A percentile compares a stretch with the other conserved stretches of the same genome.
Conservation (phyloP, 2,329 filamentous ascomycete genomes). For the Fusarium sp. region DNA sequence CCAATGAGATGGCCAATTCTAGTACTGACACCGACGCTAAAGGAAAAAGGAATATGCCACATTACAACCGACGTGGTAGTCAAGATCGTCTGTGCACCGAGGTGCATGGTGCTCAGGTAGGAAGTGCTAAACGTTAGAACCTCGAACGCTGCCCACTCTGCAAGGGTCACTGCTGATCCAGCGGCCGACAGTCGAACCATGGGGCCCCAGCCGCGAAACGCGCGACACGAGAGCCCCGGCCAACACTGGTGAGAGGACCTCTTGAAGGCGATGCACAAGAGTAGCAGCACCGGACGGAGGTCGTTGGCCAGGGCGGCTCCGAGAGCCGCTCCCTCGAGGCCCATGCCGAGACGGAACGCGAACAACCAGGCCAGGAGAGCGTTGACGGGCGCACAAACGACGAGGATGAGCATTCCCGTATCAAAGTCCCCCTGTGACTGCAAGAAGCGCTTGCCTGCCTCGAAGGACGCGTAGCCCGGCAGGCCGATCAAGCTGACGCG, state of each 20-base stretch:
- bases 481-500: constrained; percentile 59
- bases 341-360: constrained; percentile 54
- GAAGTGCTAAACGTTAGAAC: constrained; percentile 57
- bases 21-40: constrained; percentile 49
- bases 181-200: constrained; percentile 53
- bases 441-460: constrained; percentile 64
- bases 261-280: constrained; percentile 57
- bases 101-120: constrained; percentile 55
- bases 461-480: constrained; percentile 64
- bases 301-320: constrained; percentile 61
- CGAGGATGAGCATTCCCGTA: constrained; percentile 57
- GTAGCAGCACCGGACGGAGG: constrained; percentile 58
- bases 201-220: constrained; percentile 52
- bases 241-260: constrained; percentile 45
- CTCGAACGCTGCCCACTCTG: constrained; percentile 57
- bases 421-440: constrained; percentile 66
- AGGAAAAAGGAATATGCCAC: constrained; percentile 57
- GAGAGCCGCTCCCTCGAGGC: constrained; percentile 62
- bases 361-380: constrained; percentile 61
- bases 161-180: constrained; percentile 52
- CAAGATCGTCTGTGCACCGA: constrained; percentile 55
- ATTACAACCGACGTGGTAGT: constrained; percentile 53
- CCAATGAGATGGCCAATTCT: constrained; percentile 26
- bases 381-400: constrained; percentile 60
- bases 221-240: constrained; percentile 52